phyloP scores from a whole-genome alignment of 192 early-diverging fungal species.

The Umbelopsis isabellina region DNA sequence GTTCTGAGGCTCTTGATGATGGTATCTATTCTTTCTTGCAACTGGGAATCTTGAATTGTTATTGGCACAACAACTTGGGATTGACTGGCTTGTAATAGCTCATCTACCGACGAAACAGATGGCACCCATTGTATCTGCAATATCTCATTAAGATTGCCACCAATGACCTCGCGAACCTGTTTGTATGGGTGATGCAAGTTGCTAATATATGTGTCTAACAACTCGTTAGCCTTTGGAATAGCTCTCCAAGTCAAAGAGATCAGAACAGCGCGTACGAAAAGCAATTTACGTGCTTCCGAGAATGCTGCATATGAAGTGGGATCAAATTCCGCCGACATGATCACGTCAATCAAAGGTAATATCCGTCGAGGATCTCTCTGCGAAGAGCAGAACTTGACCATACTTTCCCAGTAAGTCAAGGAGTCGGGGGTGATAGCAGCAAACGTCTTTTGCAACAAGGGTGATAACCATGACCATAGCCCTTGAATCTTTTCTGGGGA shows the following conservation, averaged over 20 bases:
- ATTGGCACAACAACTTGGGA: neutral
- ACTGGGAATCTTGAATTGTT: constrained; percentile 19
- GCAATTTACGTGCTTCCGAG: constrained; percentile 79
- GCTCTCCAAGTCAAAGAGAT: constrained; percentile 74
- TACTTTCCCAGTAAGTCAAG: constrained; percentile 73
- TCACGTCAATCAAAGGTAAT: constrained; percentile 69
- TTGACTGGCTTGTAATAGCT: constrained; percentile 36
- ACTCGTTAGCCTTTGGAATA: constrained; percentile 27
- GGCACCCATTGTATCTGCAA: constrained; percentile 66
- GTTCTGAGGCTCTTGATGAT: constrained; percentile 37
- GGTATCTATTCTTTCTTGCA: constrained; percentile 33
- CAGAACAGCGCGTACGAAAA: constrained; percentile 65
- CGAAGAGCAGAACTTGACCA: constrained; percentile 61
- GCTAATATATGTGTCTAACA: constrained; percentile 56
- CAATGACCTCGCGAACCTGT: constrained; percentile 84
- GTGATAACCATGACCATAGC: constrained; percentile 75
- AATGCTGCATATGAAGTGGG: constrained; percentile 82
- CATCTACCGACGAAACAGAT: constrained; percentile 49
- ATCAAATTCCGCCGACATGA: constrained; percentile 71
- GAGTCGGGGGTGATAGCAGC: constrained; percentile 74
- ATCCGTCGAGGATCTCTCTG: constrained; percentile 82
- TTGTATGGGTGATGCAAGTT: constrained; percentile 84
- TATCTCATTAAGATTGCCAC: constrained; percentile 69
- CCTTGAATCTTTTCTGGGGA: constrained; percentile 34
- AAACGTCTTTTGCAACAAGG: constrained; percentile 65